Base-by-base conservation (phyloP, 805 yeast species). In the Citeromyces matritensis region DNA sequence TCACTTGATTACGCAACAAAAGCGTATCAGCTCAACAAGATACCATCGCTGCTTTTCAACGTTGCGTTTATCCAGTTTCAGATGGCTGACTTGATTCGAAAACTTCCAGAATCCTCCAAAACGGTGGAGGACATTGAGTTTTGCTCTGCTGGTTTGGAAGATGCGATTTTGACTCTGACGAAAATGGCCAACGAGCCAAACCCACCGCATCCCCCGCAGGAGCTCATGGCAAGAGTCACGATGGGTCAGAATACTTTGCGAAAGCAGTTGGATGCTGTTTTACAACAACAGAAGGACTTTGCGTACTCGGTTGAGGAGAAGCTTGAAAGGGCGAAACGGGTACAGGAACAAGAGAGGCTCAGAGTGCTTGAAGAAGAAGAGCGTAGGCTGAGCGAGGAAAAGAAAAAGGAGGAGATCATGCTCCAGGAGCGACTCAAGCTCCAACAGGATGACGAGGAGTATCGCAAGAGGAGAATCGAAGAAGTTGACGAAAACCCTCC, bases 11-110 rank as follows among this genome's bases (percentile, higher is more conserved):
- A 68, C 41, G 68, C 83, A 5, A 58, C 66, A 40, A 59, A 63
- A 38, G 83, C 94, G 0, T 63, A 60, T 43, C 42, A 51, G 29
- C 39, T 57, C 37, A 41, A 57, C 41, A 60, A 42, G 26, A 48
- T 60, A 19, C 57, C 66, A 6, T 57, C 73, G 6, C 58, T 75
- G 39, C 65, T 65, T 41, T 91, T 80, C 60, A 91, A 91, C 48
- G 65, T 76, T 32, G 93, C 96, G 0, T 79, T 77, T 46, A 63
- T 88, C 30, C 78, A 80, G 44, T 83, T 79, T 53, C 94, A 85
- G 51, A 63, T 83, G 34, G 95, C 95, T 1, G 95, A 85, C 40
- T 72, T 72, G 38, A 55, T 86, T 21, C 68, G 80, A 38, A 80
- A 80, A 42, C 49, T 73, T 24, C 60, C 69, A 3, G 57, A 63